Conservation (phyloP, 2,329 filamentous ascomycete genomes). For the Botrytis aclada region DNA sequence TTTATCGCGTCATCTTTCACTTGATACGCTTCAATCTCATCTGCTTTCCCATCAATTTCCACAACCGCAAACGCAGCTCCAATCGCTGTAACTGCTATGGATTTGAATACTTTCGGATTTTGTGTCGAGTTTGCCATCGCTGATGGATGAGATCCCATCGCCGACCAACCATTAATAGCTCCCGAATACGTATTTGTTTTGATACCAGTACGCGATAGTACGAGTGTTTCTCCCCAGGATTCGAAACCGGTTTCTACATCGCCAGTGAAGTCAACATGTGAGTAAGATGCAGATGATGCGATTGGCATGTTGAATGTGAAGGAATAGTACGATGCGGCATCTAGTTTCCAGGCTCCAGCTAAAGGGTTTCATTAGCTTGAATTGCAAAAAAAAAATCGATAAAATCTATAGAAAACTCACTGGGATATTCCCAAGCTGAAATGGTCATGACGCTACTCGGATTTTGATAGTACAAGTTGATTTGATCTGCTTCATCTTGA, state of each 20-base stretch:
- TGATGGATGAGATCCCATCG: conserved; percentile 16
- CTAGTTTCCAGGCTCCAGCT: not conserved
- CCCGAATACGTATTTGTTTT: conserved; percentile 10
- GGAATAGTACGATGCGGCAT: conserved; percentile 3
- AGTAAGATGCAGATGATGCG: conserved; percentile 11
- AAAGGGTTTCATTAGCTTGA: not conserved
- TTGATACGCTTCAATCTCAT: not conserved
- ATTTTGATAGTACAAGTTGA: conserved; percentile 23
- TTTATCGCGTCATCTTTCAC: conserved; percentile 8
- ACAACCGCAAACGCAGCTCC: conserved; percentile 24
- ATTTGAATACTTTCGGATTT: conserved; percentile 15
- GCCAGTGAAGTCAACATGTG: not conserved
- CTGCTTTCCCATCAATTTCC: not conserved
- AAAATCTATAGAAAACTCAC: not conserved
- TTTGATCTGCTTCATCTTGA: conserved; percentile 18
- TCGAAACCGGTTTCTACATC: not conserved
- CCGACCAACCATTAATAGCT: not conserved
- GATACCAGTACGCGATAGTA: not conserved
- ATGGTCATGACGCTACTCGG: conserved; percentile 16
- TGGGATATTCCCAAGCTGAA: conserved; percentile 8
- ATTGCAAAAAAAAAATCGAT: not conserved
- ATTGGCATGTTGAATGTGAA: not conserved
- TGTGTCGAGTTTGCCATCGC: conserved; percentile 22
- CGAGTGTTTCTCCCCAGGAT: conserved; percentile 1
- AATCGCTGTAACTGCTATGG: conserved; percentile 20